Evolutionary conservation across 441 rosid genomes (phyloP).

Genomic region (Syzygium syzygioides): DNA sequence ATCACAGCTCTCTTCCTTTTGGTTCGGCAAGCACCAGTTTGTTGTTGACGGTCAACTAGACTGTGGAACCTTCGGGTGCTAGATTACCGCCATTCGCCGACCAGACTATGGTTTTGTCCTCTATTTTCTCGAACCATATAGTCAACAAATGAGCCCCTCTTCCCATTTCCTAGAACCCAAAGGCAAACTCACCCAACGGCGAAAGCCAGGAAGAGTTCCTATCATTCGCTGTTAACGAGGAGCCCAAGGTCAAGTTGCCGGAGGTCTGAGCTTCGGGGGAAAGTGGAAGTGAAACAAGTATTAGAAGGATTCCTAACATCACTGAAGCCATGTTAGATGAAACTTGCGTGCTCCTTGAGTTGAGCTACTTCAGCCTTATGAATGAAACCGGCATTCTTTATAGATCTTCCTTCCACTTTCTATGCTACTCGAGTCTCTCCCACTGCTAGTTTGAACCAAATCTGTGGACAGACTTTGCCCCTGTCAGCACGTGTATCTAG

Average conservation of each 20-base stretch:
- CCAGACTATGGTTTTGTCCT: neutral
- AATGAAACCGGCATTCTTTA: neutral
- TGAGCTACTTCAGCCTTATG: neutral
- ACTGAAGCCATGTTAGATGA: neutral
- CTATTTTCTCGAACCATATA: neutral
- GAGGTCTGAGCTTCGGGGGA: neutral
- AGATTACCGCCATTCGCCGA: neutral
- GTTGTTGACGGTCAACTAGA: fast-evolving
- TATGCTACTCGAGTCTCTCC: neutral
- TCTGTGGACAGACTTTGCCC: neutral
- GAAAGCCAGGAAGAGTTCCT: neutral
- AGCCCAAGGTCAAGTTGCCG: neutral
- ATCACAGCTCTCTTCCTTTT: neutral
- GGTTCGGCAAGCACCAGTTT: neutral
- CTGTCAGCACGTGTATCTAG: neutral
- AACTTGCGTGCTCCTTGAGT: neutral
- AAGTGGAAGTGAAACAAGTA: neutral
- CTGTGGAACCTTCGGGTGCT: neutral
- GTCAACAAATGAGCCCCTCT: fast-evolving
- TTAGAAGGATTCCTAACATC: neutral
- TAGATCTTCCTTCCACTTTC: neutral
- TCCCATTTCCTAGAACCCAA: neutral
- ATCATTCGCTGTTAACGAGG: neutral
- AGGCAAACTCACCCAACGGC: fast-evolving
- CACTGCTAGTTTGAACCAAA: neutral